phyloP scores from a whole-genome alignment of 129 eudicot species.

The Pittosporum tobira region DNA sequence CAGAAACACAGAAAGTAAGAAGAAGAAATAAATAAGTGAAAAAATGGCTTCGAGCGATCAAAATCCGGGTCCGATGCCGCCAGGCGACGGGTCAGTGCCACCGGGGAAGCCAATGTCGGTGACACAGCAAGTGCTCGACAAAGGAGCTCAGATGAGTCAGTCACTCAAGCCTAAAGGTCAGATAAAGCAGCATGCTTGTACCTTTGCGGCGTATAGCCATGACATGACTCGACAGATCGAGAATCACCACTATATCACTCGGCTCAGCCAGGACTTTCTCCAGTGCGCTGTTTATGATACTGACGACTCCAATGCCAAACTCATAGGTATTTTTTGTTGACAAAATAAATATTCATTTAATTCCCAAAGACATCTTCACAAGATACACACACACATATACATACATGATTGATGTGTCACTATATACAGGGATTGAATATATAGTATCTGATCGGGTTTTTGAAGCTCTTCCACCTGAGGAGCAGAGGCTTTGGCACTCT shows the following conservation, averaged over 20 bases:
- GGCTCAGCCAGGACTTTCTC: constrained; percentile 66
- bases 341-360: too few relatives aligned
- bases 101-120: constrained; percentile 69
- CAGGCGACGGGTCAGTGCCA: constrained; percentile 58
- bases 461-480: constrained; percentile 53
- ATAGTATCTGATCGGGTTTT: constrained; percentile 62
- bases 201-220: constrained; percentile 64
- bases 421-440: constrained; percentile 62
- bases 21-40: too few relatives aligned
- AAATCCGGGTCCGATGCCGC: constrained; percentile 42
- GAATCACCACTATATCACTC: constrained; percentile 54
- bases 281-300: constrained; percentile 87
- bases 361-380: too few relatives aligned
- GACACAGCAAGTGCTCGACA: constrained; percentile 50
- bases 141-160: constrained; percentile 68
- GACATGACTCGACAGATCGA: constrained; percentile 88
- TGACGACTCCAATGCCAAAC: constrained; percentile 43
- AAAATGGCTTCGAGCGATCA: constrained; percentile 59
- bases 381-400: too few relatives aligned
- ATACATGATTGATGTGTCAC: too few relatives aligned
- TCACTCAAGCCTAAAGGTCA: constrained; percentile 63
- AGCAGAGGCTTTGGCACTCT: constrained; percentile 91
- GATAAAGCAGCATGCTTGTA: constrained; percentile 63
- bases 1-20: too few relatives aligned
- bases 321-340: constrained; percentile 60